Conservation (phyloP, 1,284 basidiomycete genomes). For the Tausonia pullulans region DNA sequence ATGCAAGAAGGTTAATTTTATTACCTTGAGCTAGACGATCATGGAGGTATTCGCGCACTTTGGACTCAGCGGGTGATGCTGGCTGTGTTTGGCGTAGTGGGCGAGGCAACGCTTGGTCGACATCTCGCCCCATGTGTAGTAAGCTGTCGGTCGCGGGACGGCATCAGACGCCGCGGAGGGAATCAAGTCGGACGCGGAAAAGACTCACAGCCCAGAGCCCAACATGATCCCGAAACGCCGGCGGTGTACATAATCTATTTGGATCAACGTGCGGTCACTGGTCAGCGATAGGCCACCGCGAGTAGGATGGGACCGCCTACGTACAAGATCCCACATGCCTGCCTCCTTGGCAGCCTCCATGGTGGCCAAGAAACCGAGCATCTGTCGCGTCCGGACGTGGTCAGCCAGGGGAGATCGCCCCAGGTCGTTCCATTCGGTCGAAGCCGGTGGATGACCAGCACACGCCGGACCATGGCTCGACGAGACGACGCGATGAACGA, state of each 20-base stretch:
- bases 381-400: background rate
- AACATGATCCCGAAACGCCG: conserved; percentile 31
- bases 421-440: no score
- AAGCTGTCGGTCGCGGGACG: background rate
- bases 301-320: background rate
- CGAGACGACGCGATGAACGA: background rate
- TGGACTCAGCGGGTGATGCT: conserved; percentile 15
- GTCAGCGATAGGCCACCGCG: background rate
- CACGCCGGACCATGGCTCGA: no score
- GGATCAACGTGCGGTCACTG: background rate
- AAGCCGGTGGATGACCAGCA: no score
- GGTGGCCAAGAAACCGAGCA: conserved; percentile 19
- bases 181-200: conserved; percentile 16
- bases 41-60: background rate
- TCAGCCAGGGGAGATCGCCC: conserved; percentile 21
- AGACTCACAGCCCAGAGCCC: conserved; percentile 26
- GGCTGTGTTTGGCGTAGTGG: conserved; percentile 15
- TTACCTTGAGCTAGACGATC: background rate
- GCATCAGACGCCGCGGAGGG: no score
- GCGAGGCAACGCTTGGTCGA: conserved; percentile 14
- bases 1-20: background rate
- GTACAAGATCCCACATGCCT: conserved; percentile 25
- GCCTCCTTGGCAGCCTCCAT: conserved; percentile 22
- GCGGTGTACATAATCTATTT: conserved; percentile 23
- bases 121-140: conserved; percentile 14